phyloP scores from a whole-genome alignment of 495 filamentous ascomycete species.

The Cryomyces antarcticus region DNA sequence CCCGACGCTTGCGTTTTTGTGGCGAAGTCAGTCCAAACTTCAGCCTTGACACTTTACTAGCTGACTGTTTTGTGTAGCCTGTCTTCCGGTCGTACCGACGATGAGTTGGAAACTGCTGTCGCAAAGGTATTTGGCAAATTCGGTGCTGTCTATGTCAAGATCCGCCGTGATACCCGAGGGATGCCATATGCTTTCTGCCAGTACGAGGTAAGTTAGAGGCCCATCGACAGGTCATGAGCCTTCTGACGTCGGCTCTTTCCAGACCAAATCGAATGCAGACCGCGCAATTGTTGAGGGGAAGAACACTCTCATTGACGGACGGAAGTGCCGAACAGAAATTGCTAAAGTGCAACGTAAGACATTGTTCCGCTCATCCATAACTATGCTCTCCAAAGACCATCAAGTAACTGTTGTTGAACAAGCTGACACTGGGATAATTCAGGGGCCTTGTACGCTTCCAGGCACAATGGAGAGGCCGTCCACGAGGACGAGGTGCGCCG shows the following conservation, averaged over 20 bases:
- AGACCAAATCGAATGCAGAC: constrained; percentile 25
- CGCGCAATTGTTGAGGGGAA: constrained; percentile 26
- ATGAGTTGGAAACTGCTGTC: constrained; percentile 30
- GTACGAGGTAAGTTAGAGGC: constrained; percentile 25
- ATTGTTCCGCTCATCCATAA: constrained; percentile 1
- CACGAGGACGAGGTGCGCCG: constrained; percentile 22
- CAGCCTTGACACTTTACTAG: constrained; percentile 5
- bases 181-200: constrained; percentile 48
- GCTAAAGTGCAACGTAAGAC: constrained; percentile 31
- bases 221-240: neutral
- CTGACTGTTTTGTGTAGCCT: constrained; percentile 11
- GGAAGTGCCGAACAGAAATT: constrained; percentile 36
- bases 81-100: constrained; percentile 27
- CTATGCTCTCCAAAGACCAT: neutral
- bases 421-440: neutral
- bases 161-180: constrained; percentile 30
- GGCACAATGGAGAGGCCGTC: constrained; percentile 19
- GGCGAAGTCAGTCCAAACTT: constrained; percentile 33
- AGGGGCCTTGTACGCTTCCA: constrained; percentile 32
- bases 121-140: constrained; percentile 28
- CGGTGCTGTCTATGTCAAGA: constrained; percentile 40
- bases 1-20: constrained; percentile 39
- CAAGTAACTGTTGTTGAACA: neutral
- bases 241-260: neutral
- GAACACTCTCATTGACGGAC: constrained; percentile 29